phyloP scores from a whole-genome alignment of 2,329 filamentous ascomycete species.

The Arachnomyces sp. region DNA sequence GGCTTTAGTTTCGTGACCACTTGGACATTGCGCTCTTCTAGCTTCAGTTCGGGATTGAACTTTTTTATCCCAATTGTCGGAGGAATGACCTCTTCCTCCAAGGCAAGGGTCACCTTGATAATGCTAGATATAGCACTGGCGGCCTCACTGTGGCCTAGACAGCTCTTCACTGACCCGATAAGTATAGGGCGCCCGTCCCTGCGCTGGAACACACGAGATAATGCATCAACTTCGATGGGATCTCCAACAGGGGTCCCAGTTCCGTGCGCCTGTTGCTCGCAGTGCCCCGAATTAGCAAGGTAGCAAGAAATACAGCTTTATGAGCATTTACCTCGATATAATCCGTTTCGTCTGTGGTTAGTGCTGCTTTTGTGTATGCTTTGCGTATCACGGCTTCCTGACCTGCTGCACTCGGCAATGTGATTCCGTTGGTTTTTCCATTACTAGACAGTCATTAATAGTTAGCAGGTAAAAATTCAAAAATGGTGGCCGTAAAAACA shows the following conservation, averaged over 20 bases:
- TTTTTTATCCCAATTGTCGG: conserved; percentile 15
- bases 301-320: too few species aligned
- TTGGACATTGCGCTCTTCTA: conserved; percentile 7
- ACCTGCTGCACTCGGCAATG: too few species aligned
- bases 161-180: conserved; percentile 19
- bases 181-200: conserved; percentile 1
- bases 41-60: conserved; percentile 1
- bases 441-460: conserved; percentile 9
- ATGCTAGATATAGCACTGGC: conserved; percentile 21
- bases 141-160: conserved; percentile 22
- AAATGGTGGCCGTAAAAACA: too few species aligned
- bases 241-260: conserved; percentile 4
- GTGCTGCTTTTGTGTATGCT: conserved; percentile 14
- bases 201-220: not conserved
- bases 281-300: too few species aligned
- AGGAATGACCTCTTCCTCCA: conserved; percentile 18
- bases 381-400: too few species aligned
- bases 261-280: conserved; percentile 55
- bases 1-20: conserved; percentile 9
- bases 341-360: conserved; percentile 8
- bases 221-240: conserved; percentile 2
- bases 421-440: conserved; percentile 12
- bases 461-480: too few species aligned
- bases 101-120: conserved; percentile 18
- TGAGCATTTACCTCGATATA: conserved; percentile 16